Conservation (phyloP, 345 rosid species). For the Cardamine occulta region DNA sequence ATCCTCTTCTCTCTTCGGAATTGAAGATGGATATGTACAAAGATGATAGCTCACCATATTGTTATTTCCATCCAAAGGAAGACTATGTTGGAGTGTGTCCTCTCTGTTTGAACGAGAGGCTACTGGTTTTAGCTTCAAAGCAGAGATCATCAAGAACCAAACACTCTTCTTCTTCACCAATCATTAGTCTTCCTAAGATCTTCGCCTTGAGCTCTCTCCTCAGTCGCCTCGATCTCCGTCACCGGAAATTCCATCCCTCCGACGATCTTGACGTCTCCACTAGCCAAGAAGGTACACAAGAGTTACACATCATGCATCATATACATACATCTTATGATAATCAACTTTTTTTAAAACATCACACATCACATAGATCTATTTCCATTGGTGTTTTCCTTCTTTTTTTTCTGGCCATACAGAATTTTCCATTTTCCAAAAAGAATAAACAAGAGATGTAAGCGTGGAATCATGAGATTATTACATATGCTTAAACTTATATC, state of each 20-base stretch:
- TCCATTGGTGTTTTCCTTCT: background rate
- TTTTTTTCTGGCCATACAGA: background rate
- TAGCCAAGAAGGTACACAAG: constrained; percentile 82
- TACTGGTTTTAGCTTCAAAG: constrained; percentile 72
- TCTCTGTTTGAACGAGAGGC: constrained; percentile 84
- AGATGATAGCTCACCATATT: constrained; percentile 64
- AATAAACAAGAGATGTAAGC: background rate
- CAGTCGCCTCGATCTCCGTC: constrained; percentile 69
- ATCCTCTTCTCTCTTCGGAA: constrained; percentile 10
- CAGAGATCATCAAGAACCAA: constrained; percentile 49
- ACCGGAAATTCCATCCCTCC: constrained; percentile 55
- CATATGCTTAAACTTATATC: background rate
- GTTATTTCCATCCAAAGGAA: constrained; percentile 83
- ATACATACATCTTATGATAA: background rate
- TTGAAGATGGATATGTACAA: constrained; percentile 59
- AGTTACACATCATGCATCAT: constrained; percentile 3
- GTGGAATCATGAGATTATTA: background rate
- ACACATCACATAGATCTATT: constrained; percentile 13
- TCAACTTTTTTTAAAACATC: background rate
- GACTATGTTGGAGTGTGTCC: constrained; percentile 74
- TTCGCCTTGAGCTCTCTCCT: constrained; percentile 76
- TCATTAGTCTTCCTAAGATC: constrained; percentile 65
- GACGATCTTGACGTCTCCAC: constrained; percentile 57
- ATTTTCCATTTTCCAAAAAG: constrained; percentile 3
- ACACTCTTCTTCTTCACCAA: constrained; percentile 49